A percentile compares a stretch with the other conserved stretches of the same genome.
Conservation (phyloP, 768 basidiomycete genomes). For the Leccinum boreale region DNA sequence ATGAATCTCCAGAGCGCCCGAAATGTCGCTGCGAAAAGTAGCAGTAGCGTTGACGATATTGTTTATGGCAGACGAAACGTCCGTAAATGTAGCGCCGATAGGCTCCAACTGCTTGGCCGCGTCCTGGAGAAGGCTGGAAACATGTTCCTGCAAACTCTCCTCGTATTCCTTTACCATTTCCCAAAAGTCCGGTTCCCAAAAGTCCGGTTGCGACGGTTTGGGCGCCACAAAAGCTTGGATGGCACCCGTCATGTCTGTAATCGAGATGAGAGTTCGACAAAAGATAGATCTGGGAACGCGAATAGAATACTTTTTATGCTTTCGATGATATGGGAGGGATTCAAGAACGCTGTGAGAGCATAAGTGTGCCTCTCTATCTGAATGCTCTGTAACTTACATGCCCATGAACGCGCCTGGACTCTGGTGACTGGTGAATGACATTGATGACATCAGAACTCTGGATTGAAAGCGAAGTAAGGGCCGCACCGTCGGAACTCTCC, state of each 20-base stretch:
- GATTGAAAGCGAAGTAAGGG: neutral
- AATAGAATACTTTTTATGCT: neutral
- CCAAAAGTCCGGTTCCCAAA: slow-evolving; percentile 17
- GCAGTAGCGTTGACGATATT: slow-evolving; percentile 10
- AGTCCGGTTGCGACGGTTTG: neutral
- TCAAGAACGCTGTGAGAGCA: neutral
- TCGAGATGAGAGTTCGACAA: neutral
- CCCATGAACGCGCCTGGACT: neutral
- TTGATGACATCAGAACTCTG: neutral
- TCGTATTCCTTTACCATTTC: slow-evolving; percentile 5
- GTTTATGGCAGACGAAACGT: slow-evolving; percentile 2
- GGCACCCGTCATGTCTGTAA: neutral
- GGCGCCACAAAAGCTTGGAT: neutral
- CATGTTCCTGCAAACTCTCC: neutral
- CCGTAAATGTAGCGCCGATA: neutral
- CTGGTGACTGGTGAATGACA: neutral
- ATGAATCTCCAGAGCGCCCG: slow-evolving; percentile 4
- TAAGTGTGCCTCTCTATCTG: neutral
- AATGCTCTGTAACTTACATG: neutral
- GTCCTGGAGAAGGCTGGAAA: slow-evolving; percentile 4
- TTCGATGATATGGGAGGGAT: neutral
- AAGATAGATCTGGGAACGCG: neutral
- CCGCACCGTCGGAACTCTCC: neutral
- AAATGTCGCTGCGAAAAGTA: slow-evolving; percentile 9
- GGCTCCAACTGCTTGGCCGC: slow-evolving; percentile 4